These are phyloP conservation scores for Entophlyctis luteolus DNA, from an alignment of 192 early-diverging fungal genomes.

Conservation along the genomic window DNA sequence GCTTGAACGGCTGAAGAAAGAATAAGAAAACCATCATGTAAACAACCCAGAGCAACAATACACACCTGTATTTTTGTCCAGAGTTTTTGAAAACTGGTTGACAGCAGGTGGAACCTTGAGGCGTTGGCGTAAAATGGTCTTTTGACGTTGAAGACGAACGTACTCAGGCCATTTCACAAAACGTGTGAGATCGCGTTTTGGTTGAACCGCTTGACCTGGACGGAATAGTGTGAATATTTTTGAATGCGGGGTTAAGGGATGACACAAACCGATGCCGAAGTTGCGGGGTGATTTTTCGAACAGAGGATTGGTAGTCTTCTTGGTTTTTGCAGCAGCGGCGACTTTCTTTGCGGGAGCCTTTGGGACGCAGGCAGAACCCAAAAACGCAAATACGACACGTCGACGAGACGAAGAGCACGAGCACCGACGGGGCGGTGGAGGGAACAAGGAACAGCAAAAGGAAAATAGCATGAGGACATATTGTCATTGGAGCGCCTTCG, in stretches of 20 bases:
- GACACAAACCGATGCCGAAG: conserved; percentile 85
- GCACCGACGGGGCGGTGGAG: too few species aligned
- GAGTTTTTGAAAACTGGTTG: conserved; percentile 97
- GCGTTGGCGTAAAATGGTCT: conserved; percentile 93
- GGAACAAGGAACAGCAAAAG: neutral
- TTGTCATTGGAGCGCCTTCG: neutral
- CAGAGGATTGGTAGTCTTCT: conserved; percentile 77
- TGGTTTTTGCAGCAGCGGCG: conserved; percentile 79
- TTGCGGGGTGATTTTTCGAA: conserved; percentile 90
- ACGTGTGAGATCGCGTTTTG: conserved; percentile 88
- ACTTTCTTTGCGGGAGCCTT: conserved; percentile 74
- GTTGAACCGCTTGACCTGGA: conserved; percentile 72
- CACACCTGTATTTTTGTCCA: conserved; percentile 90
- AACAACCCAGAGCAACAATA: neutral
- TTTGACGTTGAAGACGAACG: conserved; percentile 97
- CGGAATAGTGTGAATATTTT: neutral
- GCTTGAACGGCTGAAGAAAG: conserved; percentile 73
- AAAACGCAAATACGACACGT: too few species aligned
- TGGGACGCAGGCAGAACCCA: conserved; percentile 5
- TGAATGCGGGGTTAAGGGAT: neutral
- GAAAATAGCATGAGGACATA: neutral
- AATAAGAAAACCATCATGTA: conserved; percentile 20
- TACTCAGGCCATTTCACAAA: conserved; percentile 99
- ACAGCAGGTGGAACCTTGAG: conserved; percentile 99
- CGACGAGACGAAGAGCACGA: too few species aligned